Evolutionary conservation across 1,284 basidiomycete species (phyloP).

Genomic region (Trametes polyzona): DNA sequence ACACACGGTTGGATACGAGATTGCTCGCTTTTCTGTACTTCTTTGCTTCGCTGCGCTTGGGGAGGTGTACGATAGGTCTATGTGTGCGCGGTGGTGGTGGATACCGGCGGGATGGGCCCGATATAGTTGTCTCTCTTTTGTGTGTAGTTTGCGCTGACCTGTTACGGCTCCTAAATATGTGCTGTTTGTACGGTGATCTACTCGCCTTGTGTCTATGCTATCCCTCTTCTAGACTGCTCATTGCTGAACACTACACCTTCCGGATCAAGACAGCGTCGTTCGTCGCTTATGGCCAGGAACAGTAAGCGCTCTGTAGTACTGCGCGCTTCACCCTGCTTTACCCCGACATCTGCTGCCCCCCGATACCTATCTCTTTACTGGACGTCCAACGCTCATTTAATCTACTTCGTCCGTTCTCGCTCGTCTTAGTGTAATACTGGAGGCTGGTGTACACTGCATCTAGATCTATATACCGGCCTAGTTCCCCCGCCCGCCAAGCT

Average conservation of each 20-base stretch:
- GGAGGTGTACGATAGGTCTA: conserved; percentile 10
- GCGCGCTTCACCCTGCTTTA: no score
- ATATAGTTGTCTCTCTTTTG: background rate
- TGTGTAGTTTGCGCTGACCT: background rate
- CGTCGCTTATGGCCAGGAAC: conserved; percentile 3
- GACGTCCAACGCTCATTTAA: background rate
- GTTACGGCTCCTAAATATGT: conserved; percentile 4
- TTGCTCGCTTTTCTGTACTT: background rate
- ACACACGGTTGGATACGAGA: background rate
- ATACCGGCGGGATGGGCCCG: background rate
- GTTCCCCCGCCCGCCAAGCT: background rate
- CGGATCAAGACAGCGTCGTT: conserved; percentile 13
- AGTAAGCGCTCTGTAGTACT: conserved; percentile 1
- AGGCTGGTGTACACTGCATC: background rate
- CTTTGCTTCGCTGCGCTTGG: background rate
- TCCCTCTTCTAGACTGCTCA: background rate
- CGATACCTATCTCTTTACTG: background rate
- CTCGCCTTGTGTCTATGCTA: background rate
- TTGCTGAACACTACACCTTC: conserved; percentile 15
- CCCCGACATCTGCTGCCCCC: background rate
- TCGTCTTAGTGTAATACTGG: background rate
- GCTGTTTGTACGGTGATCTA: background rate
- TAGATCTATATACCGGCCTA: background rate
- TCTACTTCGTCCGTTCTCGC: background rate
- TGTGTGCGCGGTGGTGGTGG: background rate